Evolutionary conservation across 2,329 filamentous ascomycete genomes (phyloP).

Genomic region (Didymella lethalis): DNA sequence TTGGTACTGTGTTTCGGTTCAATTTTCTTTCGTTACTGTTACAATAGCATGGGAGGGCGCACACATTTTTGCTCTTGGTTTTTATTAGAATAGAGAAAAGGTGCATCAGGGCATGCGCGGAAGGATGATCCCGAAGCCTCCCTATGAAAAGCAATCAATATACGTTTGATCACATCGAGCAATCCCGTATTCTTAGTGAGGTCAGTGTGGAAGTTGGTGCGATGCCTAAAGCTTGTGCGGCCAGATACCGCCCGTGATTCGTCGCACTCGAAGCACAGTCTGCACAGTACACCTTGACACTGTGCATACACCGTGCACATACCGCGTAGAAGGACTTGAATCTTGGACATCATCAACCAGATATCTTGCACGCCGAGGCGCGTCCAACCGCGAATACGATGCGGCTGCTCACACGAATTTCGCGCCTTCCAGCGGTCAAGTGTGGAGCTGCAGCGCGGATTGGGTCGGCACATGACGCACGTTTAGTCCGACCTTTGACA

Average conservation of each 20-base stretch:
- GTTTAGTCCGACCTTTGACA: conserved; percentile 18
- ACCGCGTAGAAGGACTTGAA: conserved; percentile 1
- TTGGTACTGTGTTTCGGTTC: conserved; percentile 14
- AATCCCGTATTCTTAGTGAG: background rate
- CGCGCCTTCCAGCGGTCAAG: conserved; percentile 17
- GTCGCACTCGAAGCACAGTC: conserved; percentile 1
- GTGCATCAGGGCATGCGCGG: conserved; percentile 18
- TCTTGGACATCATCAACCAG: background rate
- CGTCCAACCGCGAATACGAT: conserved; percentile 7
- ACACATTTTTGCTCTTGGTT: conserved; percentile 3
- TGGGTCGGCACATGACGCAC: conserved; percentile 20
- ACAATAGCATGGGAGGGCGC: conserved; percentile 21
- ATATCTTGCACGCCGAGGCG: conserved; percentile 1
- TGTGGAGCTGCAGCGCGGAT: conserved; percentile 21
- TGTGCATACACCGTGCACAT: conserved; percentile 8
- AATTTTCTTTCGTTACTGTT: conserved; percentile 8
- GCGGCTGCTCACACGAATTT: conserved; percentile 13
- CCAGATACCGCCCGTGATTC: conserved; percentile 1
- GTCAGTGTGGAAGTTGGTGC: background rate
- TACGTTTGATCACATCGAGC: conserved; percentile 22
- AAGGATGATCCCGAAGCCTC: conserved; percentile 7
- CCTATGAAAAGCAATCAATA: conserved; percentile 27
- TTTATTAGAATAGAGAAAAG: conserved; percentile 23
- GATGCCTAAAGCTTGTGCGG: conserved; percentile 5
- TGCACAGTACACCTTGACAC: conserved; percentile 9